Base-by-base conservation (phyloP, 1,284 basidiomycete genomes). In the Ganoderma lucidum region DNA sequence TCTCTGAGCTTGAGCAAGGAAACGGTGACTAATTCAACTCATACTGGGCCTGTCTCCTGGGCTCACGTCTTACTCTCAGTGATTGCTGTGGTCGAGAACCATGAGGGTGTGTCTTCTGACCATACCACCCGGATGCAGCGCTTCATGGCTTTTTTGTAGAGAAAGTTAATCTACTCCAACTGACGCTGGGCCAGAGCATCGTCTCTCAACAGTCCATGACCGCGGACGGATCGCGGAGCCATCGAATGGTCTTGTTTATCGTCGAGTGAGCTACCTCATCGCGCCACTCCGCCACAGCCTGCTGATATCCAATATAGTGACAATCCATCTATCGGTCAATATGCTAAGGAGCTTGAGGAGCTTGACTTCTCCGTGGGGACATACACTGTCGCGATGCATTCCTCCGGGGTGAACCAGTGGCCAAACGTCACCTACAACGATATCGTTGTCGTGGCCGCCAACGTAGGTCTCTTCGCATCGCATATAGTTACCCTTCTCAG, bases 401-500 rank as follows among this genome's bases (percentile, higher is more conserved):
- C 69, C 5, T 63, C 71, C 1, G 67, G 55, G 12, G 23, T 37
- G 19, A 72, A 72, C 41, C 66, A 66, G 32, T 74, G 73, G 73
- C 70, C 73, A 9, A 65, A 62, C 17, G 59, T 72, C 23, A 67
- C 66, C 12, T 67, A 68, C 41, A 70, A 74, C 58, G 73, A 74
- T 42, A 68, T 74, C 23, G 64, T 74, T 42, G 71, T 74, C n/a
- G 71, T 71, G 10, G 44, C 73, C 15, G 73, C 73, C 1, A 74
- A 74, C 39, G 73, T 71, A 51, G 32, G 65, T 39, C 10, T 5
- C 9, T 28, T 44, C 1, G 4, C 48, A 23, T 48, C 15, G 15
- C n/a, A 45, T 30, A 30, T 28, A 17, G 17, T 2, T 15, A 9
- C 6, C 42, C 14, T 9, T 8, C 19, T 8, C 9, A 45, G 9